Evolutionary conservation across 2,329 filamentous ascomycete species (phyloP).

Genomic region (Malbranchea cinnamomea): DNA sequence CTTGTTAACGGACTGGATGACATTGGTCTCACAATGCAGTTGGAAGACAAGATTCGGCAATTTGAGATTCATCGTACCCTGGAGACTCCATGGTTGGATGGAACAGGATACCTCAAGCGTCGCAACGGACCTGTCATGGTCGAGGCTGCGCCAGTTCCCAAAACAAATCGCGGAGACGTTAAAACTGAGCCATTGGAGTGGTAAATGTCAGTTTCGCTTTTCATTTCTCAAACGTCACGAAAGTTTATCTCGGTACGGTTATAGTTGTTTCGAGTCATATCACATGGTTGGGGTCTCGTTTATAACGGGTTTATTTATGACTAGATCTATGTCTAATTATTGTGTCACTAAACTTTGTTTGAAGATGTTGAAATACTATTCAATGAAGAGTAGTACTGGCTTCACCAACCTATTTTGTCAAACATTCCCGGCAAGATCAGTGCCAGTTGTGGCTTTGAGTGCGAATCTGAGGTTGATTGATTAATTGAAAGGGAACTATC

Average conservation of each 20-base stretch:
- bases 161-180: slow-evolving; percentile 74
- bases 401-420: too few relatives aligned
- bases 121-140: slow-evolving; percentile 42
- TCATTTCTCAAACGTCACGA: too few relatives aligned
- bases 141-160: slow-evolving; percentile 57
- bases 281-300: not conserved
- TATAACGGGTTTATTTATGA: not conserved
- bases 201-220: too few relatives aligned
- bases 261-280: not conserved
- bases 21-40: slow-evolving; percentile 85
- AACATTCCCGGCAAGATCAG: too few relatives aligned
- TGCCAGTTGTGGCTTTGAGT: too few relatives aligned
- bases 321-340: too few relatives aligned
- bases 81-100: slow-evolving; percentile 84
- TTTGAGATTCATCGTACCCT: slow-evolving; percentile 67
- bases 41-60: slow-evolving; percentile 71
- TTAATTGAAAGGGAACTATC: too few relatives aligned
- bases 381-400: too few relatives aligned
- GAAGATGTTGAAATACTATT: too few relatives aligned
- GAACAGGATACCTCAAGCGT: slow-evolving; percentile 58
- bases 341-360: too few relatives aligned
- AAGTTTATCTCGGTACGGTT: too few relatives aligned
- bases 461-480: too few relatives aligned
- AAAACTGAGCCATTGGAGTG: slow-evolving; percentile 80
- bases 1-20: slow-evolving; percentile 87